Conservation (phyloP, 2,329 filamentous ascomycete genomes). For the Colletotrichum eleusines region DNA sequence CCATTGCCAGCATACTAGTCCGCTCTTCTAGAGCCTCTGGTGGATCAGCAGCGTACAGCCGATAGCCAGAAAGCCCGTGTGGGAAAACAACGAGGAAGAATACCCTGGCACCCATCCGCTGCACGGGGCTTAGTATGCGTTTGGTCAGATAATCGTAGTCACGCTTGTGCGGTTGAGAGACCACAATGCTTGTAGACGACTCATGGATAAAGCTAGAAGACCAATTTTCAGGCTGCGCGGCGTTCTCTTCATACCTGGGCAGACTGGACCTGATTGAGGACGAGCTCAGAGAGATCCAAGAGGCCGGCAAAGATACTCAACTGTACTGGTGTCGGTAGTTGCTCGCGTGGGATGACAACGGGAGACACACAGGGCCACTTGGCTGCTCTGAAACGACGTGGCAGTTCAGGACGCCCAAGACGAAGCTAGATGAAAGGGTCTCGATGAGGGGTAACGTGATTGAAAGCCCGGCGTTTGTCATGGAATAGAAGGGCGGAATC, state of each 20-base stretch:
- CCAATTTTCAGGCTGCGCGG: background rate
- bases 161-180: background rate
- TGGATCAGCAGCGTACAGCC: conserved; percentile 1
- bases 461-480: conserved; percentile 18
- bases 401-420: conserved; percentile 6
- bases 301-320: background rate
- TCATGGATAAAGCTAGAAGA: conserved; percentile 6
- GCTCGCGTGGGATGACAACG: conserved; percentile 13
- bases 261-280: background rate
- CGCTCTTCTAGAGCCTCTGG: conserved; percentile 3
- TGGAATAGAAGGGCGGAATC: conserved; percentile 1
- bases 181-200: background rate
- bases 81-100: conserved; percentile 13
- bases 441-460: conserved; percentile 13
- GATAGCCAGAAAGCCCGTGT: background rate
- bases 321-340: conserved; percentile 14
- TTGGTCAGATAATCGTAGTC: background rate
- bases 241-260: background rate
- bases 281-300: conserved; percentile 6
- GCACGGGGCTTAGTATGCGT: background rate
- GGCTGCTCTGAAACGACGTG: background rate
- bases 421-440: background rate
- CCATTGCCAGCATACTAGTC: conserved; percentile 13
- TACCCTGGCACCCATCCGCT: background rate
- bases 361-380: background rate